Evolutionary conservation across 2,329 filamentous ascomycete genomes (phyloP), one percentile per base, ranked within the genome.

Genomic region (Arachnomyces sp.): DNA sequence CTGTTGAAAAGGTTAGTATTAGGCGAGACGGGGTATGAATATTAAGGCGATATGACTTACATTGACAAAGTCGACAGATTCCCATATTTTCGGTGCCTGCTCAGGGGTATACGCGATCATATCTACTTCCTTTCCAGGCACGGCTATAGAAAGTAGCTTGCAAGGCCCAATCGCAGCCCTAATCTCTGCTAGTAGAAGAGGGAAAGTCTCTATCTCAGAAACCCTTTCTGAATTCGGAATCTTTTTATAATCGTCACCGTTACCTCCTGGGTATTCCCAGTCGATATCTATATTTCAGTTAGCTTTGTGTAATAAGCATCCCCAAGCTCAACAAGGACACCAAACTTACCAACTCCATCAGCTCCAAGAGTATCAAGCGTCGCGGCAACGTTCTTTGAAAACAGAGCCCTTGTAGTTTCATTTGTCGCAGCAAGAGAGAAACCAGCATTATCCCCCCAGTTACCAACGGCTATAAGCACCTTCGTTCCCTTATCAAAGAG

Each of bases 401-500:
- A 88, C 6, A 61, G 63, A 43, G 68, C 64, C 12, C 79, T 73
- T 1, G 69, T 72, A 7, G 59, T 50, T 1, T 72, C 66, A 2
- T 70, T 68, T 36, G 65, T 68, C 1, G 78, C 76, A 0, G 73
- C 81, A 2, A 42, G 54, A 2, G 70, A 66, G 20, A 25, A 25
- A 0, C 81, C 82, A 5, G 59, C 56, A 0, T 73, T 79, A 44
- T 85, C 79, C 0, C 81, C 82, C 82, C 83, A 88, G 38, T 82
- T 83, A 7, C 83, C 83, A 46, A 88, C 77, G 13, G 83, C 81
- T 28, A 87, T 70, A 64, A 82, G 72, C 14, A 87, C 60, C 49
- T 82, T 79, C 14, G 79, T 79, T 17, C 66, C 66, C 0, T 70
- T 55, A 8, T 66, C 55, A 25, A 25, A 25, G 20, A 25, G 20